These are phyloP conservation scores for Microcera coccophila DNA, from an alignment of 2,329 filamentous ascomycete species.

Conservation along the genomic window DNA sequence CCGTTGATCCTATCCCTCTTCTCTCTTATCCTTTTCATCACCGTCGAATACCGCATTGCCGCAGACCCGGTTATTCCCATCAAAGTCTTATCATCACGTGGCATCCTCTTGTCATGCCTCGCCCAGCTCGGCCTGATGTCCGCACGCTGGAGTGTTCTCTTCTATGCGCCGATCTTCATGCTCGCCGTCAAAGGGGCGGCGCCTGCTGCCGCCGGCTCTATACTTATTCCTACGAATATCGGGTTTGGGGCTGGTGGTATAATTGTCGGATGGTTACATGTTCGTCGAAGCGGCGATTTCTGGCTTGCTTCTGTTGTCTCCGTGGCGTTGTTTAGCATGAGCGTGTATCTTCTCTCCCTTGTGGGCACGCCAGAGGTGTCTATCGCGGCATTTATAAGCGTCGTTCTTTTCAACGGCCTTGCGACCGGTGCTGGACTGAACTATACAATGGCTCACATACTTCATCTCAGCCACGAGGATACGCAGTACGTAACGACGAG, in stretches of 20 bases:
- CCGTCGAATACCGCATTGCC: constrained; percentile 61
- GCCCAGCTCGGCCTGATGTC: constrained; percentile 76
- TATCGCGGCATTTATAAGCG: constrained; percentile 50
- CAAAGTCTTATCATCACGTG: constrained; percentile 63
- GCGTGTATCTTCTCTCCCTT: constrained; percentile 53
- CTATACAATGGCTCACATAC: constrained; percentile 75
- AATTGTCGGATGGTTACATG: constrained; percentile 69
- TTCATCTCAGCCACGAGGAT: constrained; percentile 64
- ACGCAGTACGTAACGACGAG: constrained; percentile 74
- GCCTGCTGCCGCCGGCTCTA: constrained; percentile 67
- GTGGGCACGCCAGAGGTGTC: constrained; percentile 52
- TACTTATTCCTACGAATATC: constrained; percentile 76
- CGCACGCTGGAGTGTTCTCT: constrained; percentile 73
- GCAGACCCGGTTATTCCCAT: constrained; percentile 72
- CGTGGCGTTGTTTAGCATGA: constrained; percentile 58
- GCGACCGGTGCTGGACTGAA: constrained; percentile 70
- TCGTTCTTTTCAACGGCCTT: constrained; percentile 68
- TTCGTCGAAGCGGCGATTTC: constrained; percentile 68
- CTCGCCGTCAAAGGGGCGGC: constrained; percentile 69
- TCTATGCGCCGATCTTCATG: constrained; percentile 76
- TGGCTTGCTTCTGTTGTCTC: constrained; percentile 61
- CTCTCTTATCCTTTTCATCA: constrained; percentile 50
- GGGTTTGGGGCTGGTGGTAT: constrained; percentile 75
- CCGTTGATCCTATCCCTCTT: constrained; percentile 58
- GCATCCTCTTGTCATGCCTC: constrained; percentile 68